These are phyloP conservation scores for Aspergillus glaucus DNA, from an alignment of 2,329 filamentous ascomycete species.

Conservation along the genomic window DNA sequence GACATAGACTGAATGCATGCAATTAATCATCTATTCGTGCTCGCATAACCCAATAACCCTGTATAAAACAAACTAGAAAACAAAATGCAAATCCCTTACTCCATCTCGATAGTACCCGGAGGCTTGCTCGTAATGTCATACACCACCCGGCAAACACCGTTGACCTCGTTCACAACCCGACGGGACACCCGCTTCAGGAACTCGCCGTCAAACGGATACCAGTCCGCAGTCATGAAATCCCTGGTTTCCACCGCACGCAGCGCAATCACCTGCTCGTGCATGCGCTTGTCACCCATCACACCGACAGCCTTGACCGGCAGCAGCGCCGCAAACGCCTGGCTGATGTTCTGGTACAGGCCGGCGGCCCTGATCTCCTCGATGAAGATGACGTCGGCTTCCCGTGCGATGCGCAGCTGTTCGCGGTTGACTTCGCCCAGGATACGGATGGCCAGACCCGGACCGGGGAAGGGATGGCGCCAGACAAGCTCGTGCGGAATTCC, in stretches of 20 bases:
- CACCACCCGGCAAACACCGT: slow-evolving; percentile 42
- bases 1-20: not conserved
- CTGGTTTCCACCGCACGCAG: slow-evolving; percentile 56
- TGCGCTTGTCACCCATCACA: slow-evolving; percentile 58
- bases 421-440: slow-evolving; percentile 79
- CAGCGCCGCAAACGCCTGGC: slow-evolving; percentile 64
- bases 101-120: slow-evolving; percentile 68
- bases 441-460: slow-evolving; percentile 68
- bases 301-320: slow-evolving; percentile 58
- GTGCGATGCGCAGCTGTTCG: slow-evolving; percentile 69
- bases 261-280: slow-evolving; percentile 58
- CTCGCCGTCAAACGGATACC: slow-evolving; percentile 58
- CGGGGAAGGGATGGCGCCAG: slow-evolving; percentile 62
- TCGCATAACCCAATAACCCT: not conserved
- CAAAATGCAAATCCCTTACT: slow-evolving; percentile 42
- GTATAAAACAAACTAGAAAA: not conserved
- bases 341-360: slow-evolving; percentile 52
- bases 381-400: slow-evolving; percentile 42
- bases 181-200: slow-evolving; percentile 61
- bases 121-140: slow-evolving; percentile 57
- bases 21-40: not conserved
- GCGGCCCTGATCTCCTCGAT: slow-evolving; percentile 41
- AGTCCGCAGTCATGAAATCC: slow-evolving; percentile 71
- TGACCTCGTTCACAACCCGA: slow-evolving; percentile 69
- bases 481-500: slow-evolving; percentile 69